Evolutionary conservation across 352 stramenopile species (phyloP), one percentile per base, ranked within the genome.

Genomic region (Phytophthora brassicae): DNA sequence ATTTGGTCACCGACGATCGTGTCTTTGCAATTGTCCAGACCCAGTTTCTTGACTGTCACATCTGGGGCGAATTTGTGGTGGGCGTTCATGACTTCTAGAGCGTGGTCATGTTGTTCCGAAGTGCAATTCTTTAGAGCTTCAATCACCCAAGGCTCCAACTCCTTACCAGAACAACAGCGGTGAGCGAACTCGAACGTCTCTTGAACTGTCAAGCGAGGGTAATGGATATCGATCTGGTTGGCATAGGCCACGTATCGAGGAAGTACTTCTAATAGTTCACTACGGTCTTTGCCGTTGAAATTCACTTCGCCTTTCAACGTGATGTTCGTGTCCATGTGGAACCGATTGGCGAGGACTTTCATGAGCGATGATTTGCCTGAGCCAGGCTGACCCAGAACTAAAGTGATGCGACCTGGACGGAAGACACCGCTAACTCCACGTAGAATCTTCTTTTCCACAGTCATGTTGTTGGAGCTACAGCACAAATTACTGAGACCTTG

Each of bases 131-230:
- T 58, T 1, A 64, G 47, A 1, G 56, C 56, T n/a, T 64, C 56
- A 6, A 64, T 12, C 11, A 29, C 48, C 48, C 49, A 38, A 50
- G 42, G 43, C 60, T 85, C 64, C 12, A 83, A 28, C 0, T 66
- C 66, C 5, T 64, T 62, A 7, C 74, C 74, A 4, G 60, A 46
- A 16, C 69, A 84, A 56, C 69, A 84, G 5, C 53, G 36, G 36
- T 82, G 67, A 6, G 79, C 76, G 22, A 88, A 88, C 60, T 79
- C 41, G 54, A 85, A 75, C 3, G 76, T 88, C 49, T 88, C 79
- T 20, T 80, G 64, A 0, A 86, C 79, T 0, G 76, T 85, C 65
- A 85, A 57, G 13, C 53, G 59, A 7, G 60, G 64, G 56, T 72
- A 81, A 56, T 85, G 75, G 12, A 74, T 51, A 36, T 85, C 75